A percentile compares a stretch with the other conserved stretches of the same genome.
These are phyloP conservation scores for Aethionema arabicum DNA, from an alignment of 345 rosid genomes.

Conservation along the genomic window DNA sequence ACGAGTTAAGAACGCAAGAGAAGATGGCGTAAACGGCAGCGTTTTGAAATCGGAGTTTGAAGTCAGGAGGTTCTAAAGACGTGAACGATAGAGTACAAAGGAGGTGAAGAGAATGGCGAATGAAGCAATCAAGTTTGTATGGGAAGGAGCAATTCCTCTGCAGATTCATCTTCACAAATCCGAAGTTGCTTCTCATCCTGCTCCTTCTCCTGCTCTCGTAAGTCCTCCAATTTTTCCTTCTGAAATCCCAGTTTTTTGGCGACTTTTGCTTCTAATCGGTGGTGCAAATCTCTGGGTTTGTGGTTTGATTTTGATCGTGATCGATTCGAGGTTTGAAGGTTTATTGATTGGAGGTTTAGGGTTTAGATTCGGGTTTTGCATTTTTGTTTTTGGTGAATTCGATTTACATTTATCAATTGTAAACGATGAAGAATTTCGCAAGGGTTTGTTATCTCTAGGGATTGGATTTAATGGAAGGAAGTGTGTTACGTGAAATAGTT, in stretches of 20 bases:
- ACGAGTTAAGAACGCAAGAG: slow-evolving; percentile 8
- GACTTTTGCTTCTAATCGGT: background rate
- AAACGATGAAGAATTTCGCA: slow-evolving; percentile 8
- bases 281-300: background rate
- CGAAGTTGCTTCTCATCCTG: slow-evolving; percentile 81
- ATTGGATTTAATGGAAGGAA: background rate
- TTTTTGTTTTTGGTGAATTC: background rate
- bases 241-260: background rate
- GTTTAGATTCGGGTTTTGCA: background rate
- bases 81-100: slow-evolving; percentile 3
- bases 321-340: slow-evolving; percentile 14
- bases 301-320: slow-evolving; percentile 8
- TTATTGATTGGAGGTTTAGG: background rate
- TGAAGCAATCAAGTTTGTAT: slow-evolving; percentile 67
- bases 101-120: slow-evolving; percentile 36
- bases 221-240: background rate
- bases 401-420: slow-evolving; percentile 5
- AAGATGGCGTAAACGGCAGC: slow-evolving; percentile 31
- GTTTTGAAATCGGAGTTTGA: background rate
- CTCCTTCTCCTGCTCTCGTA: slow-evolving; percentile 80
- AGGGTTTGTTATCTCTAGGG: background rate
- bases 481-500: background rate
- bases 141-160: slow-evolving; percentile 93
- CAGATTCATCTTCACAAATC: slow-evolving; percentile 86
- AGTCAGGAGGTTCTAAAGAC: background rate